Base-by-base conservation (phyloP, 352 stramenopile genomes). In the Peronospora destructor region DNA sequence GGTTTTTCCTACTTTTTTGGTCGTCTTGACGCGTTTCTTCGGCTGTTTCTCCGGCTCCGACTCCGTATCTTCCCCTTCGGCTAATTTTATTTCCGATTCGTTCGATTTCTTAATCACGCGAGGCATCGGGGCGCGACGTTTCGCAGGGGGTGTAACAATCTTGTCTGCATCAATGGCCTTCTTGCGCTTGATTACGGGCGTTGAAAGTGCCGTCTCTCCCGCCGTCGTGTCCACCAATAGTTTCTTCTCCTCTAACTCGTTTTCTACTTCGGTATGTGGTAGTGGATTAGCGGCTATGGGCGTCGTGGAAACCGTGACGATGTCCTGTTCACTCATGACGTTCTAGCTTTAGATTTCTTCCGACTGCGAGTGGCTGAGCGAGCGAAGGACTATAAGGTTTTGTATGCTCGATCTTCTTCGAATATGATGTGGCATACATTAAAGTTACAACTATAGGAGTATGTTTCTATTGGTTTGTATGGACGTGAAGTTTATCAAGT, bases 1-100 rank as follows among this genome's bases (percentile, higher is more conserved):
- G 16, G 51, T 40, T 30, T 56, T 40, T 49, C 38, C n/a, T 37
- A 67, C 51, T 58, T 62, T 59, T 63, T 81, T 34, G 32, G 41
- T 36, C 7, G 39, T 61, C 51, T 78, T 71, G 19, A 61, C 58
- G 5, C 59, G 57, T 46, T 83, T 83, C 47, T 71, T 74, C 7
- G 68, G 58, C 49, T 74, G 71, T 26, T 79, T 75, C 44, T 77
- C 68, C 3, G 61, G 61, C 48, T 83, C 69, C 8, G 68, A 79
- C 50, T 79, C 71, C 1, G 68, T 78, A 2, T 78, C 68, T 6
- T 79, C 68, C 6, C 44, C 67, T 6, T 59, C 64, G 5, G 43
- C 44, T 7, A 29, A 11, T 11, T 45, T 53, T 2, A 45, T 44
- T 29, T 58, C 23, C 13, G 23, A 26, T 4, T 53, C 61, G 2